Base-by-base conservation (phyloP, 1,284 basidiomycete species). In the Volvariella surrecta region DNA sequence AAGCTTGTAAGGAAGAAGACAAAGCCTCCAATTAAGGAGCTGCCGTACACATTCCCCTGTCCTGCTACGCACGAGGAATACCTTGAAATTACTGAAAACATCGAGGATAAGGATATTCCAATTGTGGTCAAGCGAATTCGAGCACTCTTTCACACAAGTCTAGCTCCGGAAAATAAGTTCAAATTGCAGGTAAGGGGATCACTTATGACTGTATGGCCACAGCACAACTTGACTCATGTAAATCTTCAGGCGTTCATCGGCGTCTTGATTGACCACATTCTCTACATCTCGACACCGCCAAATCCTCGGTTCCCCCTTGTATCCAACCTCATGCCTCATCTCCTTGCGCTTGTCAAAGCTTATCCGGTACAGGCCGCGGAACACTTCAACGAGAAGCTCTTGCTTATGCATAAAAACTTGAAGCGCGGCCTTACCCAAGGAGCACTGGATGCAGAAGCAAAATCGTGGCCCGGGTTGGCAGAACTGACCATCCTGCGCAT, bases 401-500 rank as follows among this genome's bases (percentile, higher is more conserved):
- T 74, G 0, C 63, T 97, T 8, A 96, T 98, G 90, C 85, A 98
- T 61, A 93, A 93, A 66, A 98, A 98, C 60, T 78, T 99, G 40
- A 80, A 80, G 45, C 80, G 82, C 3, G 94, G 93, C 3, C 69
- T 99, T 4, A 74, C 82, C 2, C 74, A 71, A n/a, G 91, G 89
- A 1, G 68, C 89, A 0, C 67, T 78, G 10, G 68, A 76, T 17
- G 62, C 62, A 0, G 68, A 77, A 2, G 73, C 89, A 1, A 86
- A 79, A 62, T 98, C 92, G 0, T 96, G 91, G 82, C 96, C 96
- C 1, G 82, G 84, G 3, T 60, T 82, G 1, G 68, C 91, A 2
- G 96, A 99, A 59, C 70, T 99, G 28, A 71, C 77, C 0, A 67
- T 99, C 6, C 69, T 99, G 18, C 80, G 93, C 22, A 61, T 93